Evolutionary conservation across 1,284 basidiomycete genomes (phyloP).

Genomic region (Ceratobasidium sp.): DNA sequence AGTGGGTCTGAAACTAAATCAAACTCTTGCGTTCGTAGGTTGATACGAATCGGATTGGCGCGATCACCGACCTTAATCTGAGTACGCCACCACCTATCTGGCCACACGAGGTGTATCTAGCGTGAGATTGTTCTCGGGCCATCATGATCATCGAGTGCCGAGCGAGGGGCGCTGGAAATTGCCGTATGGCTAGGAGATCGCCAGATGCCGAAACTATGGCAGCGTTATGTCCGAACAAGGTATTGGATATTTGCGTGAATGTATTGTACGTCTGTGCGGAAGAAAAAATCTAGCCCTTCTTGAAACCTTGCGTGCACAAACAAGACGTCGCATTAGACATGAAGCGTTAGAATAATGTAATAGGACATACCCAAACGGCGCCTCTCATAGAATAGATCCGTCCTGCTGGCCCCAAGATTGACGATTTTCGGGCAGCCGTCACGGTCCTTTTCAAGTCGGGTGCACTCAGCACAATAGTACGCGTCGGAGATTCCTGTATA

Average conservation of each 20-base stretch:
- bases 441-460: slow-evolving; percentile 93
- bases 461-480: slow-evolving; percentile 97
- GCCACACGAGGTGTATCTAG: slow-evolving; percentile 36
- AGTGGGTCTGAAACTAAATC: not conserved
- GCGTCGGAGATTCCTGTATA: slow-evolving; percentile 90
- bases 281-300: slow-evolving; percentile 72
- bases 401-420: slow-evolving; percentile 89
- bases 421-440: slow-evolving; percentile 99
- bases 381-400: slow-evolving; percentile 88
- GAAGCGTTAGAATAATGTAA: not conserved
- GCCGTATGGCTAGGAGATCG: not conserved
- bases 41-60: slow-evolving; percentile 58
- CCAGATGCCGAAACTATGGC: slow-evolving; percentile 2
- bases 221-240: not conserved
- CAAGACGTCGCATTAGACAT: slow-evolving; percentile 5
- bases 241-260: not conserved
- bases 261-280: not conserved
- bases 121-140: not conserved
- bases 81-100: slow-evolving; percentile 38
- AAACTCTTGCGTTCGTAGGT: slow-evolving; percentile 52
- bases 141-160: slow-evolving; percentile 6
- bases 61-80: slow-evolving; percentile 37
- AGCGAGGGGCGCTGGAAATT: not conserved
- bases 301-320: slow-evolving; percentile 63
- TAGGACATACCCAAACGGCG: slow-evolving; percentile 69